A percentile compares a stretch with the other conserved stretches of the same genome.
Conservation (phyloP, 805 yeast species). For the Ogataea pilisensis region DNA sequence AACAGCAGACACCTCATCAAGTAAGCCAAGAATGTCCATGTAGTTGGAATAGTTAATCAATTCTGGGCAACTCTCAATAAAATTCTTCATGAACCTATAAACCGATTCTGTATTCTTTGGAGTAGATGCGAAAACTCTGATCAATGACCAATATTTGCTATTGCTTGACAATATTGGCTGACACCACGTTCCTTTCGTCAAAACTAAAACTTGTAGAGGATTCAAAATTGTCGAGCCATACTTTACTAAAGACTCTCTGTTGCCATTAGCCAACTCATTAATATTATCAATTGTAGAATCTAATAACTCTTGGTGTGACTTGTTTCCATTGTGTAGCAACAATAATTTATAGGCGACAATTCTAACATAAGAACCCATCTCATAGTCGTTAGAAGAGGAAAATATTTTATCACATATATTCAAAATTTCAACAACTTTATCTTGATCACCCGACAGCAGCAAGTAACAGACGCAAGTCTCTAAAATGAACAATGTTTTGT, state of each 20-base stretch:
- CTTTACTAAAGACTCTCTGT: slow-evolving; percentile 40
- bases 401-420: slow-evolving; percentile 21
- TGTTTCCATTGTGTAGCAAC: slow-evolving; percentile 36
- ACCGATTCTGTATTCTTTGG: slow-evolving; percentile 40
- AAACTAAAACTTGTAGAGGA: slow-evolving; percentile 47
- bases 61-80: slow-evolving; percentile 31
- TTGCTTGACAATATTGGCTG: slow-evolving; percentile 32
- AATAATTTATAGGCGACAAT: slow-evolving; percentile 50
- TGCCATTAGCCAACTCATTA: slow-evolving; percentile 17
- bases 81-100: slow-evolving; percentile 42
- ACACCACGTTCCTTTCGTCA: slow-evolving; percentile 41
- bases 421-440: slow-evolving; percentile 20
- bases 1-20: slow-evolving; percentile 76
- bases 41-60: slow-evolving; percentile 48
- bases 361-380: slow-evolving; percentile 34
- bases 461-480: slow-evolving; percentile 31
- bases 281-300: slow-evolving; percentile 24
- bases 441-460: slow-evolving; percentile 25
- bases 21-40: slow-evolving; percentile 61
- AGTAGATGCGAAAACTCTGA: slow-evolving; percentile 42
- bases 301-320: slow-evolving; percentile 17
- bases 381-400: slow-evolving; percentile 23
- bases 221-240: slow-evolving; percentile 41
- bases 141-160: slow-evolving; percentile 45
- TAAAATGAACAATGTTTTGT: slow-evolving; percentile 29